Percentiles rank a stretch among this genome's conserved stretches.
phyloP scores from a whole-genome alignment of 371 early-diverging fungal species.

The Sporodiniella umbellata region DNA sequence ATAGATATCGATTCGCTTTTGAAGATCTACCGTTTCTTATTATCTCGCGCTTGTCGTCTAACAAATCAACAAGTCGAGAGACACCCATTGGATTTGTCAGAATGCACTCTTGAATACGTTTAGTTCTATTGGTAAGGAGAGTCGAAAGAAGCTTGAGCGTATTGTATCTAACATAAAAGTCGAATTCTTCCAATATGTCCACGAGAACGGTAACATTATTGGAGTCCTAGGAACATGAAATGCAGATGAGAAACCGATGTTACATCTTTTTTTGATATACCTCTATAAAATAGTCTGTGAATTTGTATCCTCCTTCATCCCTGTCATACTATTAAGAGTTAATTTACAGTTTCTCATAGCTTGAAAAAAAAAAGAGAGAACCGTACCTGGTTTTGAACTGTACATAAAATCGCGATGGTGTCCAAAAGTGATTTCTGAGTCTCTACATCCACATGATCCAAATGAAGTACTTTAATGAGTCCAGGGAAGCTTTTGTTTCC shows the following conservation, averaged over 20 bases:
- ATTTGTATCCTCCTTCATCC: conserved; percentile 41
- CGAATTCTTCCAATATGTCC: conserved; percentile 84
- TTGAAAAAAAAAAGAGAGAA: no score
- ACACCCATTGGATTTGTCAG: conserved; percentile 89
- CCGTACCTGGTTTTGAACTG: conserved; percentile 39
- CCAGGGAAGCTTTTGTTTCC: conserved; percentile 76
- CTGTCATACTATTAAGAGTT: conserved; percentile 27
- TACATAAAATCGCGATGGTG: conserved; percentile 78
- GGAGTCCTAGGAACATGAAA: conserved; percentile 59
- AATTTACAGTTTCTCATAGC: no score
- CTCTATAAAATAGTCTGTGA: conserved; percentile 50
- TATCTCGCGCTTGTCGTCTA: conserved; percentile 90
- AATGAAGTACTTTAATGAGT: conserved; percentile 70
- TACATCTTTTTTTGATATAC: conserved; percentile 18
- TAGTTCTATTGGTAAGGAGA: conserved; percentile 62
- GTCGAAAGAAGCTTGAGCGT: conserved; percentile 81
- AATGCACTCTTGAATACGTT: conserved; percentile 79
- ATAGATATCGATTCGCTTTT: no score
- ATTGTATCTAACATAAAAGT: conserved; percentile 91
- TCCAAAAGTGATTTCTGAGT: conserved; percentile 83
- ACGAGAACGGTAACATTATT: conserved; percentile 75
- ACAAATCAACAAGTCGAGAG: conserved; percentile 86
- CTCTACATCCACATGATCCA: conserved; percentile 80
- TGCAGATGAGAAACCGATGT: background rate
- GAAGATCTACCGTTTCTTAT: conserved; percentile 96